Evolutionary conservation across 2,329 filamentous ascomycete species (phyloP), one percentile per base, ranked within the genome.

Genomic region (Verticillium albo-atrum): DNA sequence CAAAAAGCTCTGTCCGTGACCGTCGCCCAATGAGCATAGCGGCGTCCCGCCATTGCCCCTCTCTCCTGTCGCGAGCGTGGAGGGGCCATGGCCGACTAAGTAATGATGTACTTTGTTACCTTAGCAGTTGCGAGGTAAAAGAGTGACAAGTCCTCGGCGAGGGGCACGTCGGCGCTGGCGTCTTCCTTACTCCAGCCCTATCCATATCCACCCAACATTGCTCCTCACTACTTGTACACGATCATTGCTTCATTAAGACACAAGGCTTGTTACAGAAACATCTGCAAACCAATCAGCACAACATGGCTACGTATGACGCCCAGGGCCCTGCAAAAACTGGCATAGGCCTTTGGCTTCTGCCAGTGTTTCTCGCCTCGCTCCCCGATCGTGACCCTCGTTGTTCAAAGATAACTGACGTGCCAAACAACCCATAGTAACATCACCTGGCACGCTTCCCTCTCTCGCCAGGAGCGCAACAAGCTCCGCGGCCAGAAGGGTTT

Each of bases 371-470:
- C 6, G 9, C 20, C n/a, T 12, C 14, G 42, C 10, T 23, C 9
- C 20, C 42, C n/a, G 17, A 25, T 50, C 42, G 5, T 50, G 9
- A 23, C 9, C 20, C 2, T 50, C 20, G n/a, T 50, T 23, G 20
- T 20, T 23, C n/a, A 32, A n/a, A 23, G 9, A 7, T 23, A 10
- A 50, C 42, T 50, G 42, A 50, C 42, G 20, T 9, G n/a, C 20
- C 20, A 4, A 23, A 5, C 42, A 10, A 23, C 20, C 6, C 7
- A 9, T 72, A 95, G 91, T 74, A 95, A 95, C 83, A 94, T 95
- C 75, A 94, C 90, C 75, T 95, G 91, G 91, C 91, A 95, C 81
- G 82, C 88, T 9, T 90, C 89, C 63, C 88, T 95, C 72, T 89
- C 89, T 58, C 89, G 90, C 76, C 75, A 80, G 63, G 91, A 95